phyloP scores from a whole-genome alignment of 805 yeast genomes.

The Metschnikowia koreensis region DNA sequence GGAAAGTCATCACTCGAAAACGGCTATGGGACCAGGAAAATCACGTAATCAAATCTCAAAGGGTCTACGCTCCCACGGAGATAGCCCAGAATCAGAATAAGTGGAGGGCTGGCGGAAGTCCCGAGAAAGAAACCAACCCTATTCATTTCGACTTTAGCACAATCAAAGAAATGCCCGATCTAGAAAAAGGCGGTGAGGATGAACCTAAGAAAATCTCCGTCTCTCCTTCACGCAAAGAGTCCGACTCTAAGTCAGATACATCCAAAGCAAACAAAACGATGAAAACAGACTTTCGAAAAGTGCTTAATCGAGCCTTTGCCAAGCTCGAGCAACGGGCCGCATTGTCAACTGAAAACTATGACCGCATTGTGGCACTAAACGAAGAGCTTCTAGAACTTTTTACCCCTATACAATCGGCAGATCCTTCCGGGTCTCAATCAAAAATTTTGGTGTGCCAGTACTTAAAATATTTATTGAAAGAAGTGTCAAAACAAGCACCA shows the following conservation, averaged over 20 bases:
- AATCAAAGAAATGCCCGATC: slow-evolving; percentile 18
- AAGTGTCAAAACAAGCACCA: slow-evolving; percentile 24
- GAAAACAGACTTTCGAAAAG: slow-evolving; percentile 19
- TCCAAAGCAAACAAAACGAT: slow-evolving; percentile 11
- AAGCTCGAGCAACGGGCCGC: slow-evolving; percentile 33
- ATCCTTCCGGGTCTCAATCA: slow-evolving; percentile 18
- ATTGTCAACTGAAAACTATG: slow-evolving; percentile 34
- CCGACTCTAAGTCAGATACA: background rate
- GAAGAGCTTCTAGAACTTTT: slow-evolving; percentile 18
- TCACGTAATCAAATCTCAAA: slow-evolving; percentile 28
- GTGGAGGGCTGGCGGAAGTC: slow-evolving; percentile 22
- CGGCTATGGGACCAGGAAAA: slow-evolving; percentile 41
- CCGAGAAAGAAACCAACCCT: slow-evolving; percentile 12
- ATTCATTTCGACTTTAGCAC: slow-evolving; percentile 40
- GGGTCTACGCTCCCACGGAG: slow-evolving; percentile 40
- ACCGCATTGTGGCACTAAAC: slow-evolving; percentile 21
- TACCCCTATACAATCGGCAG: slow-evolving; percentile 22
- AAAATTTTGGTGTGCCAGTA: slow-evolving; percentile 39
- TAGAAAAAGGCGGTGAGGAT: background rate
- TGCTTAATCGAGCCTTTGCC: slow-evolving; percentile 20
- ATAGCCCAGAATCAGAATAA: slow-evolving; percentile 30
- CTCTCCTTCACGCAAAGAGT: background rate
- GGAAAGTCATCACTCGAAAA: slow-evolving; percentile 34
- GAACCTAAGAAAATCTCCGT: background rate
- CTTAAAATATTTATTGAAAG: slow-evolving; percentile 39